Evolutionary conservation across 257 asterid genomes (phyloP).

Genomic region (Gynochthodes officinalis): DNA sequence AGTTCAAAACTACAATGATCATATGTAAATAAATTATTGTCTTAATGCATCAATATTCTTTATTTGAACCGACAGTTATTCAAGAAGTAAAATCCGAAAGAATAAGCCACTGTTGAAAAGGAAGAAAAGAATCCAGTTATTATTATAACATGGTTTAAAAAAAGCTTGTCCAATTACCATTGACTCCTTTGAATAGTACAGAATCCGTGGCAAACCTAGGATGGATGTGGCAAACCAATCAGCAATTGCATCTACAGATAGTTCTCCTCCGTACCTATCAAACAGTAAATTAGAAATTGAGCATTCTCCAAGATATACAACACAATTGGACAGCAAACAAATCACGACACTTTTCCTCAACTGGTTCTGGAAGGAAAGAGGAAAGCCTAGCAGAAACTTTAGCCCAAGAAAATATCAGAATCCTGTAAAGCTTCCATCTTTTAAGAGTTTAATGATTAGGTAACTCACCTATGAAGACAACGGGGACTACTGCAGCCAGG

Average conservation of each 20-base stretch:
- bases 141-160: not conserved
- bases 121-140: not conserved
- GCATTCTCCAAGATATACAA: not conserved
- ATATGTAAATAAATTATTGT: not conserved
- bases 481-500: slow-evolving; percentile 78
- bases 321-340: not conserved
- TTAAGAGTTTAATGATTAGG: not conserved
- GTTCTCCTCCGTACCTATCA: slow-evolving; percentile 71
- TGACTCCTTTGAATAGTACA: slow-evolving; percentile 77
- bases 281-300: slow-evolving; percentile 20
- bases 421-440: not conserved
- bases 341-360: not conserved
- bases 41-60: not conserved
- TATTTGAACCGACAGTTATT: not conserved
- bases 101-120: not conserved
- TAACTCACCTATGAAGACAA: slow-evolving; percentile 65
- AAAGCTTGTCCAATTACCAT: slow-evolving; percentile 47
- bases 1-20: not conserved
- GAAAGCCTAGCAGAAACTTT: not conserved
- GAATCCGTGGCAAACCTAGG: slow-evolving; percentile 78
- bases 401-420: not conserved
- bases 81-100: not conserved
- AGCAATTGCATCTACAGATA: slow-evolving; percentile 78
- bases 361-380: not conserved
- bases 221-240: slow-evolving; percentile 82